A percentile compares a stretch with the other conserved stretches of the same genome.
Conservation (phyloP, 2,329 filamentous ascomycete species). For the Tothia fuscella region DNA sequence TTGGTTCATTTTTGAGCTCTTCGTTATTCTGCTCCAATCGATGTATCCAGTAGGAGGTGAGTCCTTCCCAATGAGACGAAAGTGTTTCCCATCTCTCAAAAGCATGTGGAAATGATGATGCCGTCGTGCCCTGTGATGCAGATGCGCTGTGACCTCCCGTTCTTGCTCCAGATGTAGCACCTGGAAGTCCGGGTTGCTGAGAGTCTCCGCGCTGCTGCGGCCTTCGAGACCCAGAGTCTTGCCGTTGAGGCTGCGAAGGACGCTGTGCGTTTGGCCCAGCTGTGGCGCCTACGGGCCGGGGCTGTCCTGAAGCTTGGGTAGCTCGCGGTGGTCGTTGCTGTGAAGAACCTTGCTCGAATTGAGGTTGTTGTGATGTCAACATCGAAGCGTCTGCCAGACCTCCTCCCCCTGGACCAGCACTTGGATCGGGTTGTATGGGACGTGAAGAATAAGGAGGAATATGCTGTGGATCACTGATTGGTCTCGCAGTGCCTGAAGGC, state of each 20-base stretch:
- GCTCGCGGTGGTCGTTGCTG: slow-evolving; percentile 1
- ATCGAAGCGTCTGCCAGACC: neutral
- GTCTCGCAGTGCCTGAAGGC: neutral
- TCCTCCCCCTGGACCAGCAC: neutral
- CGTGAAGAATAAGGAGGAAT: neutral
- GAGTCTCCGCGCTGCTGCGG: slow-evolving; percentile 16
- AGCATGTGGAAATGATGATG: slow-evolving; percentile 79
- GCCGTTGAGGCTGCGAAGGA: neutral
- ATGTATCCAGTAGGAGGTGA: slow-evolving; percentile 95
- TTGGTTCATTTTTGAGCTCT: slow-evolving; percentile 68
- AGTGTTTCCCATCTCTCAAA: slow-evolving; percentile 97
- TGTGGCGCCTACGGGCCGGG: neutral
- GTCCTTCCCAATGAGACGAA: slow-evolving; percentile 94
- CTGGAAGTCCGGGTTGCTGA: slow-evolving; percentile 15
- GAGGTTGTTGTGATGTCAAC: too few species aligned
- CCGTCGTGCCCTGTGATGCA: too few species aligned
- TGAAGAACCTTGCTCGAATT: neutral
- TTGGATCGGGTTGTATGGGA: neutral
- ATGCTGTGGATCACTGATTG: neutral
- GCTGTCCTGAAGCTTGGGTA: slow-evolving; percentile 4
- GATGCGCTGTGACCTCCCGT: slow-evolving; percentile 16
- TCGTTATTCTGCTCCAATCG: slow-evolving; percentile 82
- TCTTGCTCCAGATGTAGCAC: slow-evolving; percentile 18
- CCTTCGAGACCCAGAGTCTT: too few species aligned
- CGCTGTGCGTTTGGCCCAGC: slow-evolving; percentile 5